Conservation (phyloP, 495 filamentous ascomycete species). For the Annulohypoxylon maeteangense region DNA sequence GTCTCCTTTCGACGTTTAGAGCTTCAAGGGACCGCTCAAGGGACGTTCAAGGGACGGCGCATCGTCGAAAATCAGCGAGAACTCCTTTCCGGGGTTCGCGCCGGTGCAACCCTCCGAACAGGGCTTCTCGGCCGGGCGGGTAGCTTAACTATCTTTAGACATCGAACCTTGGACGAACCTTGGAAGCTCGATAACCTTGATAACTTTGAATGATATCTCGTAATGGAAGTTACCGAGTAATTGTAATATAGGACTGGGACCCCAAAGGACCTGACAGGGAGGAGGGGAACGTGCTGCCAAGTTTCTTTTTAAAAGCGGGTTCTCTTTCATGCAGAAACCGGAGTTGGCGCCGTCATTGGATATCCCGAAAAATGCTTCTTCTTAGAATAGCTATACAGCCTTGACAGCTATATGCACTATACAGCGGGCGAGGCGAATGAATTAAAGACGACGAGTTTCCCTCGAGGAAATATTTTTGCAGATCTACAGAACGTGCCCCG, state of each 20-base stretch:
- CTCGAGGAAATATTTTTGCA: conserved; percentile 26
- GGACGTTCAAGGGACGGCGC: conserved; percentile 6
- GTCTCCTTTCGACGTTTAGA: conserved; percentile 23
- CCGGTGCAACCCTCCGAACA: conserved; percentile 31
- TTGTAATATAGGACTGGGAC: conserved; percentile 9
- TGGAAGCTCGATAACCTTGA: conserved; percentile 3
- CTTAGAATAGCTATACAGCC: conserved; percentile 14
- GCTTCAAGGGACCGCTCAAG: not conserved
- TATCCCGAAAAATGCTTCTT: not conserved
- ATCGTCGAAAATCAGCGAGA: conserved; percentile 30
- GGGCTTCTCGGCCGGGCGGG: conserved; percentile 28
- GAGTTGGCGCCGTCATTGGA: conserved; percentile 14
- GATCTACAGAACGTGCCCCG: conserved; percentile 22
- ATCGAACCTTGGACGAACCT: conserved; percentile 8
- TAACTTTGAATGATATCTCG: conserved; percentile 23
- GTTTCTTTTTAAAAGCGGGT: not conserved
- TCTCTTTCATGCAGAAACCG: conserved; percentile 1
- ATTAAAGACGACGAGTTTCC: conserved; percentile 10
- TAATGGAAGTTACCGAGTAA: conserved; percentile 13
- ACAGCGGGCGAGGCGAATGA: conserved; percentile 2
- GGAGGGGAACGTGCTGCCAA: not conserved
- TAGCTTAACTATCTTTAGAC: conserved; percentile 35
- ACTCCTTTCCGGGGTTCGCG: conserved; percentile 23
- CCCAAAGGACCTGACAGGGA: not conserved
- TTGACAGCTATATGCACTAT: not conserved